Conservation (phyloP, 139 green algal species). For the Micromonas pusilla region DNA sequence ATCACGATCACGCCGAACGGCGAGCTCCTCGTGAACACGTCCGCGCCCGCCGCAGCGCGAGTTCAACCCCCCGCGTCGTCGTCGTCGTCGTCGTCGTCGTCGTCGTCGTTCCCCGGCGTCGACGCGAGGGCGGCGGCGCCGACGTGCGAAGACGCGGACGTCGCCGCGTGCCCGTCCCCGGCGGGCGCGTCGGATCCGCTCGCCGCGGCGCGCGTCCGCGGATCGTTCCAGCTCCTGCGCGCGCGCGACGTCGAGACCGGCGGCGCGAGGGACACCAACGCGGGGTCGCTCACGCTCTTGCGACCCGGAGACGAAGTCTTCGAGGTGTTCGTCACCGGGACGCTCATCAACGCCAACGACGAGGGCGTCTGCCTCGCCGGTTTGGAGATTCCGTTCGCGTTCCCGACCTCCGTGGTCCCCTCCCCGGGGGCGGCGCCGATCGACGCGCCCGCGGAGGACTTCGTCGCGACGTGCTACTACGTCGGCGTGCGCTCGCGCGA, state of each 20-base stretch:
- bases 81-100: no score
- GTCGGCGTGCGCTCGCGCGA: slow-evolving; percentile 12
- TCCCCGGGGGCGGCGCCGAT: background rate
- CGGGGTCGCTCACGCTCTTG: background rate
- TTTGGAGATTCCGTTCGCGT: slow-evolving; percentile 9
- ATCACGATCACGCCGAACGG: slow-evolving; percentile 24
- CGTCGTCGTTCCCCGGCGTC: background rate
- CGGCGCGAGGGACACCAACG: background rate
- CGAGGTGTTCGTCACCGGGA: slow-evolving; percentile 2
- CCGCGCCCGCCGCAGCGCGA: no score
- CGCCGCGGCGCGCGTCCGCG: background rate
- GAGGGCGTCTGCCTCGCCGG: background rate
- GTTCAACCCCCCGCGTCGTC: no score
- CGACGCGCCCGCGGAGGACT: background rate
- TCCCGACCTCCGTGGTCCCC: background rate
- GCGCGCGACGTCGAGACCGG: background rate
- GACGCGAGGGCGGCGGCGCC: no score
- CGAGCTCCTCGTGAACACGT: no score
- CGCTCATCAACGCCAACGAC: slow-evolving; percentile 1
- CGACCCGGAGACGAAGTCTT: background rate
- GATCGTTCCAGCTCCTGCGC: background rate
- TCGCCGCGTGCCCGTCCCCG: background rate
- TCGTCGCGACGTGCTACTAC: slow-evolving; percentile 8
- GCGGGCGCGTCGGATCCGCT: background rate
- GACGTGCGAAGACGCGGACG: background rate